These are phyloP conservation scores for Dactylellina sp. DNA, from an alignment of 2,329 filamentous ascomycete genomes.

Conservation along the genomic window DNA sequence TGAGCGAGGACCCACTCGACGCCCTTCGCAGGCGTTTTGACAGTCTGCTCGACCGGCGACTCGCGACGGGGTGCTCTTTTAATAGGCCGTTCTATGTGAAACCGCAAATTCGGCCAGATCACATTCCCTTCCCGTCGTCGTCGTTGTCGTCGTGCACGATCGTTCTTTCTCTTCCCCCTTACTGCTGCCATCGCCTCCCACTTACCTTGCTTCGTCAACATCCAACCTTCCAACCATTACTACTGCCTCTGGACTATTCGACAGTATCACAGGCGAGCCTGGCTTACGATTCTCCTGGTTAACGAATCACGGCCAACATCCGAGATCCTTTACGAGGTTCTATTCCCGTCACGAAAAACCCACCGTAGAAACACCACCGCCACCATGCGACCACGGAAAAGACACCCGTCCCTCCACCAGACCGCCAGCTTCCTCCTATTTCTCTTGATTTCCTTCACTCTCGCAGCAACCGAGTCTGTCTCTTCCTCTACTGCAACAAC, in stretches of 20 bases:
- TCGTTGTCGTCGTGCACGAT: slow-evolving; percentile 36
- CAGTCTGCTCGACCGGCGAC: slow-evolving; percentile 6
- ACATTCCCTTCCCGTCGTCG: slow-evolving; percentile 30
- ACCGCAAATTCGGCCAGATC: slow-evolving; percentile 53
- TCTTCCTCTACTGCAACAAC: slow-evolving; percentile 51
- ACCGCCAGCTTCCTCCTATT: slow-evolving; percentile 27
- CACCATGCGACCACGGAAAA: slow-evolving; percentile 42
- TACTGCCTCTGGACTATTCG: too few species aligned
- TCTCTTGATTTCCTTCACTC: slow-evolving; percentile 20
- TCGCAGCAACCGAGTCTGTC: slow-evolving; percentile 15
- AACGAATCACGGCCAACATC: slow-evolving; percentile 7
- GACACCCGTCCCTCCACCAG: not conserved
- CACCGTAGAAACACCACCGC: not conserved
- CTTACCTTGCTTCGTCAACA: not conserved
- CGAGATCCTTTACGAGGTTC: slow-evolving; percentile 1
- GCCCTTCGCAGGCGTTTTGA: not conserved
- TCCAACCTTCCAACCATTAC: too few species aligned
- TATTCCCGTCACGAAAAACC: not conserved
- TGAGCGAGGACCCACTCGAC: slow-evolving; percentile 8
- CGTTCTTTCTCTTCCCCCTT: slow-evolving; percentile 3
- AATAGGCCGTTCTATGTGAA: slow-evolving; percentile 25
- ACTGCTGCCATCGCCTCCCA: not conserved
- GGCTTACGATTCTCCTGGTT: too few species aligned
- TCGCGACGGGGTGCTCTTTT: slow-evolving; percentile 12
- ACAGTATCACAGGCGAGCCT: not conserved